Evolutionary conservation across 1,284 basidiomycete genomes (phyloP), one percentile per base, ranked within the genome.

Genomic region (Ceratobasidium sp.): DNA sequence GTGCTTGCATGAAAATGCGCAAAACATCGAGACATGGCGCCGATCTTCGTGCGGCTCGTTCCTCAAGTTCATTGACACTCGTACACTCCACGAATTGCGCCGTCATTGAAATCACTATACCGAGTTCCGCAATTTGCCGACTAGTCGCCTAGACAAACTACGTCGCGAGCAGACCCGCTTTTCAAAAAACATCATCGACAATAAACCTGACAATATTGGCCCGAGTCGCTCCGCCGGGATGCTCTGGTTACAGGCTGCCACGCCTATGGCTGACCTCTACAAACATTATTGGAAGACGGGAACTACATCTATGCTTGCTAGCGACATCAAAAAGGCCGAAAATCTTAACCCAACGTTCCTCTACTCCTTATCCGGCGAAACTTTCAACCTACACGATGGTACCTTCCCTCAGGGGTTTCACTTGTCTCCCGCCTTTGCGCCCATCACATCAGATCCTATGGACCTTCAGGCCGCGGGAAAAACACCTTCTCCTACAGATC

Each of bases 261-360:
- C 20, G n/a, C 64, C 74, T 1, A 64, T 50, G 7, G 1, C 6
- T 10, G 27, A n/a, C 1, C 38, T 76, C 3, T 76, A 59, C 54
- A 59, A 16, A 14, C 33, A 41, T 10, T 76, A 76, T 41, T 76
- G 74, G 74, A 27, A 70, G 27, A 70, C 68, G 1, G 68, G 68
- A 3, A 70, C 68, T 10, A 70, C 52, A 10, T 55, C 44, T 23
- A 70, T 41, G 5, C 68, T 35, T 3, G 54, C 27, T 8, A 23
- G 30, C 20, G 68, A 70, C 23, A n/a, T 70, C 33, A 27, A 57
- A 23, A 35, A 23, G 20, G 68, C 68, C 23, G 59, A 14, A n/a
- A 35, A 57, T 35, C 52, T 70, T 4, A 59, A 70, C 35, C 68
- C 68, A 2, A 55, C 33, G 35, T 70, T 70, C 35, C 2, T 70